Conservation (phyloP, 176 grass and related monocot species). For the Puccinellia tenuiflora region DNA sequence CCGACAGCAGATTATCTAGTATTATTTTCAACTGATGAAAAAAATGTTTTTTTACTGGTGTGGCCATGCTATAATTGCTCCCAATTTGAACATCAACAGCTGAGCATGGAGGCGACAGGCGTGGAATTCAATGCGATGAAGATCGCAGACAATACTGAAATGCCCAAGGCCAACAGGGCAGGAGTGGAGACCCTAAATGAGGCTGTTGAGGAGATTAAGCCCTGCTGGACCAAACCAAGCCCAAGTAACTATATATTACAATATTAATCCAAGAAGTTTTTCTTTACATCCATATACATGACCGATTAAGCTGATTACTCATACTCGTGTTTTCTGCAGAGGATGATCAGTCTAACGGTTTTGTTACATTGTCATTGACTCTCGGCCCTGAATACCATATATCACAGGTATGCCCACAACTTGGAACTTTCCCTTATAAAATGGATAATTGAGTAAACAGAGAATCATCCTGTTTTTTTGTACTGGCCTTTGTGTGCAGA, state of each 20-base stretch:
- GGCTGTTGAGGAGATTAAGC: slow-evolving; percentile 42
- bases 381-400: slow-evolving; percentile 70
- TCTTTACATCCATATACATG: neutral
- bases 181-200: slow-evolving; percentile 31
- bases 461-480: neutral
- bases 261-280: neutral
- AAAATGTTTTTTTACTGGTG: neutral
- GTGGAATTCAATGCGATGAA: slow-evolving; percentile 31
- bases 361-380: slow-evolving; percentile 77
- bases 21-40: neutral
- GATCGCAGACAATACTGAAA: slow-evolving; percentile 38
- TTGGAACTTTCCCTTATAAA: neutral
- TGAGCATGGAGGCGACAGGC: slow-evolving; percentile 27
- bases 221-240: slow-evolving; percentile 73
- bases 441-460: neutral
- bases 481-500: slow-evolving; percentile 37
- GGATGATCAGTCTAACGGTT: slow-evolving; percentile 40
- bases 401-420: slow-evolving; percentile 47
- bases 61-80: neutral
- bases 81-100: slow-evolving; percentile 31
- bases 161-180: neutral
- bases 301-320: slow-evolving; percentile 9
- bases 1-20: neutral
- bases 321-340: slow-evolving; percentile 33
- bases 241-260: slow-evolving; percentile 31